These are phyloP conservation scores for Penicillium sp. DNA, from an alignment of 2,329 filamentous ascomycete genomes.

Conservation along the genomic window DNA sequence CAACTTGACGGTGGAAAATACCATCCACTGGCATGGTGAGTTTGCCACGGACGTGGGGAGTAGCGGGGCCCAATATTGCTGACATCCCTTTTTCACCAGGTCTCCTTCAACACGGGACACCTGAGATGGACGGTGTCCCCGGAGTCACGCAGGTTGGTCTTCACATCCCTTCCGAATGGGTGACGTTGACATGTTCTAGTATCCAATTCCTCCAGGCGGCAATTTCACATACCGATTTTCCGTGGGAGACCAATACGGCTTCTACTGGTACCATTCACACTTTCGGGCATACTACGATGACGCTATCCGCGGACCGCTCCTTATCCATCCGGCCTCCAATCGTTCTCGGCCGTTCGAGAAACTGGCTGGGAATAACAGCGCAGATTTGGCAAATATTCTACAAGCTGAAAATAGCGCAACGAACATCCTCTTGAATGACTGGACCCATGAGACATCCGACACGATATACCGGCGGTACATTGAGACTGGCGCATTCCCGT, in stretches of 20 bases:
- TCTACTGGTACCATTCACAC: not conserved
- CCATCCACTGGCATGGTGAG: not conserved
- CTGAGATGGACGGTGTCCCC: not conserved
- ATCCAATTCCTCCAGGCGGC: not conserved
- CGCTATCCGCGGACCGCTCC: not conserved
- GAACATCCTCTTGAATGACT: not conserved
- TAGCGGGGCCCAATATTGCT: no score
- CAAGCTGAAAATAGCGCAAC: not conserved
- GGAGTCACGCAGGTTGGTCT: not conserved
- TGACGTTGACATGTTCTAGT: not conserved
- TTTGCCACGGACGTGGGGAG: no score
- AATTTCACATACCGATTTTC: not conserved
- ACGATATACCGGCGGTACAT: not conserved
- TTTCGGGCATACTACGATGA: not conserved
- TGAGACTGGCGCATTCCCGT: conserved; percentile 1
- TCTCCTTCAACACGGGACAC: not conserved
- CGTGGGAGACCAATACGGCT: not conserved
- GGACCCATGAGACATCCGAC: not conserved
- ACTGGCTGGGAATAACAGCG: not conserved
- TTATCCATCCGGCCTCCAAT: not conserved
- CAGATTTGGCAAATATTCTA: not conserved
- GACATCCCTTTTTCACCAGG: not conserved
- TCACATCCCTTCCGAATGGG: not conserved
- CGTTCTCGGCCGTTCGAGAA: not conserved
- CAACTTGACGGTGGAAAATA: not conserved